A percentile compares a stretch with the other conserved stretches of the same genome.
phyloP scores from a whole-genome alignment of 768 basidiomycete genomes.

The Rossbeevera mucosa region DNA sequence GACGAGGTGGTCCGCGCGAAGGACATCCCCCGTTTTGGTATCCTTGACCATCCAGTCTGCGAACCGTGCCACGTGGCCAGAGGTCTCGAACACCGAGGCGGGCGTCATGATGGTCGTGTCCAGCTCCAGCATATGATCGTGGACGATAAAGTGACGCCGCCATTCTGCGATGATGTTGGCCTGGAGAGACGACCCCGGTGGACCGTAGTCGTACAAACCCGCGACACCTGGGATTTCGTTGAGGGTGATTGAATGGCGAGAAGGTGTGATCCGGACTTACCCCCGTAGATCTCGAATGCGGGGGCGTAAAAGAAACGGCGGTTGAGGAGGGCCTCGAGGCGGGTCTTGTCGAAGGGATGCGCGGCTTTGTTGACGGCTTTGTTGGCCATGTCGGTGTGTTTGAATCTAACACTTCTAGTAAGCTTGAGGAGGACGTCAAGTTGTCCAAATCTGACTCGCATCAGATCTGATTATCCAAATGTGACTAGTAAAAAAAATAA shows the following conservation, averaged over 20 bases:
- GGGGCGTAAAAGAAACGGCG: slow-evolving; percentile 97
- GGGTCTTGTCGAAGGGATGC: slow-evolving; percentile 81
- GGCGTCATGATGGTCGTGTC: slow-evolving; percentile 99
- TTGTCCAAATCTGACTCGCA: slow-evolving; percentile 25
- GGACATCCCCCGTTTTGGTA: slow-evolving; percentile 88
- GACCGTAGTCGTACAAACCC: slow-evolving; percentile 97
- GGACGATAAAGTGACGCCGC: slow-evolving; percentile 97
- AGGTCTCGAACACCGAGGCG: slow-evolving; percentile 89
- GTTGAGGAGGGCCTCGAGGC: slow-evolving; percentile 81
- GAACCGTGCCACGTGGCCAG: slow-evolving; percentile 96
- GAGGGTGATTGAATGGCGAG: background rate
- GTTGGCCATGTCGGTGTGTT: slow-evolving; percentile 26
- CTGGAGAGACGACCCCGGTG: slow-evolving; percentile 91
- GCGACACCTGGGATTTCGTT: slow-evolving; percentile 68
- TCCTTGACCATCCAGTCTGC: slow-evolving; percentile 99
- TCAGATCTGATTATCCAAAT: slow-evolving; percentile 2
- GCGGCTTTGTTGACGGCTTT: slow-evolving; percentile 66
- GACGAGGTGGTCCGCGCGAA: slow-evolving; percentile 94
- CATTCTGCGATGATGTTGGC: slow-evolving; percentile 96
- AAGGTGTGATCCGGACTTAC: slow-evolving; percentile 38
- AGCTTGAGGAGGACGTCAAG: background rate
- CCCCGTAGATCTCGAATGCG: slow-evolving; percentile 98
- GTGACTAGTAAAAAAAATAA: background rate
- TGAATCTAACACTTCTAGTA: slow-evolving; percentile 2
- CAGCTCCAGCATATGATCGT: slow-evolving; percentile 97